phyloP scores from a whole-genome alignment of 306 rosid genomes.

The Gastrolobium bilobum region DNA sequence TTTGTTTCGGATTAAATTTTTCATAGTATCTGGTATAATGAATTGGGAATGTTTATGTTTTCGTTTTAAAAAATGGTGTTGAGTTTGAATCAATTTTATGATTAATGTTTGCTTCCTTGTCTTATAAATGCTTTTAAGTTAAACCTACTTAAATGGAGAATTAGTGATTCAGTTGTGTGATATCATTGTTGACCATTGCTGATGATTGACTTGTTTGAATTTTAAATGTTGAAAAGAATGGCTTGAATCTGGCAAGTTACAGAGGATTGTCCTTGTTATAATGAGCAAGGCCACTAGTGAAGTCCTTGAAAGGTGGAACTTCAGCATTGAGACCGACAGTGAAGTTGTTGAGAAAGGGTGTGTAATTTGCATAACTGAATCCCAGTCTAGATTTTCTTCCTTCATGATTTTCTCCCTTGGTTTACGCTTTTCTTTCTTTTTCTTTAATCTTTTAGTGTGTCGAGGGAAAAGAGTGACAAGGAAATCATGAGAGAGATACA shows the following conservation, averaged over 20 bases:
- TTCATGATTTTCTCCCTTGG: not conserved
- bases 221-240: conserved; percentile 72
- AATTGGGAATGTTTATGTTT: not conserved
- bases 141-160: conserved; percentile 1
- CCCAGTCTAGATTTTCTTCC: not conserved
- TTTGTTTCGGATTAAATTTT: not conserved
- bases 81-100: not conserved
- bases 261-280: conserved; percentile 91
- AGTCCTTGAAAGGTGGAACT: conserved; percentile 98
- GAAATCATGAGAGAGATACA: conserved; percentile 99
- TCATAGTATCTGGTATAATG: not conserved
- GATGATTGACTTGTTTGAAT: conserved; percentile 35
- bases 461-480: conserved; percentile 97
- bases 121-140: not conserved
- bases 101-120: not conserved
- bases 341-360: conserved; percentile 94
- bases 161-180: conserved; percentile 4
- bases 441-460: conserved; percentile 56
- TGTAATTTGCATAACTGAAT: conserved; percentile 55
- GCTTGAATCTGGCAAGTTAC: conserved; percentile 98
- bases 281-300: conserved; percentile 73
- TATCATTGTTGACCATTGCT: not conserved
- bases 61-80: not conserved
- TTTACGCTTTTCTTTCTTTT: conserved; percentile 7
- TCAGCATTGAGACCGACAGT: conserved; percentile 91